Base-by-base conservation (phyloP, 768 basidiomycete species). In the Boletus coccyginus region DNA sequence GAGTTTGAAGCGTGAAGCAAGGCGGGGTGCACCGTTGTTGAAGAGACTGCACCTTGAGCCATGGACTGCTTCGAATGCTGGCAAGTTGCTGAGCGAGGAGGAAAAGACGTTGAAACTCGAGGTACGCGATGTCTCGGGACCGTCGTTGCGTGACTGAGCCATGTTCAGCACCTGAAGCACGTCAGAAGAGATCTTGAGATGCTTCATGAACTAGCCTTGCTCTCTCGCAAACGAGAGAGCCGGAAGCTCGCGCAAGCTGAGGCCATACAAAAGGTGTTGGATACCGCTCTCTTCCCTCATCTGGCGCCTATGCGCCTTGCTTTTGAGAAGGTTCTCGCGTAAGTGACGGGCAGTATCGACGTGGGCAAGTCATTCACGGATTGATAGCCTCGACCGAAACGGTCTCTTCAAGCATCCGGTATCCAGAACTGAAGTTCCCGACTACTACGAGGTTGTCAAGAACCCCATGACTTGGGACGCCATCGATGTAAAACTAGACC, bases 41-140 rank as follows among this genome's bases (percentile, higher is more conserved):
- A 98, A 98, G 73, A 70, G 97, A 51, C 69, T 99, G 55, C 94
- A 99, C 74, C 76, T 98, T 29, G 96, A 99, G 75, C 96, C 97
- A 1, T 98, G 97, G 97, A 98, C 95, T 1, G 92, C 92, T 3
- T 84, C 81, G 41, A 80, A 85, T 17, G 78, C 79, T 7, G 75
- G 75, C 8, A 83, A 83, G 61, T 69, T 81, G 32, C 80, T 92
- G 64, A 91, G 85, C 5, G 91, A 94, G 19, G 87, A 89, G 57
- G 92, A 97, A 58, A 92, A 90, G 71, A 71, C 77, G 10, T 79
- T 85, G 77, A 94, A 92, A 65, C 80, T 97, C 21, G 85, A 91
- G 73, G 94, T 93, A 52, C 16, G 86, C 63, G 61, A 16, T 5
- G 17, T 48, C 49, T 47, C 32, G 12, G 6, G 16, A 33, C 4